Base-by-base conservation (phyloP, 768 basidiomycete species). In the Leccinum ochraceum region DNA sequence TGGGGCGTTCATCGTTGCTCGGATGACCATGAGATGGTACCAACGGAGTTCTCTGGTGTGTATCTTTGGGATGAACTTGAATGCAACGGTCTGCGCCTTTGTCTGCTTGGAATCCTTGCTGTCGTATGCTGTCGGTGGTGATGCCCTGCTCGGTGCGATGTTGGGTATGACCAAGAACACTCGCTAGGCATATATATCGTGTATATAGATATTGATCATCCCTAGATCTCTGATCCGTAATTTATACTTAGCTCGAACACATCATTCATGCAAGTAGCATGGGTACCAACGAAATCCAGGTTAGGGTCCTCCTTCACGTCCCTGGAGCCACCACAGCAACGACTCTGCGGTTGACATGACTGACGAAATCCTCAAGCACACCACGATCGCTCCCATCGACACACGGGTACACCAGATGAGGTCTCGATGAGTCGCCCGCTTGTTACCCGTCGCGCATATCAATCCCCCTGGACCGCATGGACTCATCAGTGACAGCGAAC, bases 291-390 rank as follows among this genome's bases (percentile, higher is more conserved):
- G n/a, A 48, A 13, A 48, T 48, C 3, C 46, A 17, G 24, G 46
- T 37, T 16, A 13, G 36, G 11, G 13, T 14, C 24, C 16, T 6
- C 34, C 24, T 17, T 54, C 32, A 64, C 6, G 26, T 6, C 10
- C 42, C 58, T 30, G 16, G 11, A 42, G 8, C 39, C 26, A 56
- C 54, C 30, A 55, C 13, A 20, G 54, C 51, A 5, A 24, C 34
- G 32, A 84, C 66, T 66, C 84, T 88, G 61, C 83, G 77, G 53
- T 77, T 79, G 24, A 90, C 73, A 77, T 92, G 89, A 61, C 83
- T 83, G 24, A 79, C 79, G 63, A 93, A 87, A 44, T 86, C 83
- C 67, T 90, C 88, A 51, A 88, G 87, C 54, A 88, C 52, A 1
- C 63, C 63, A 48, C 87, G 69, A 30, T 91, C 85, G 30, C 60